Conservation (phyloP, 129 eudicot species). For the Ambrosia artemisiifolia region DNA sequence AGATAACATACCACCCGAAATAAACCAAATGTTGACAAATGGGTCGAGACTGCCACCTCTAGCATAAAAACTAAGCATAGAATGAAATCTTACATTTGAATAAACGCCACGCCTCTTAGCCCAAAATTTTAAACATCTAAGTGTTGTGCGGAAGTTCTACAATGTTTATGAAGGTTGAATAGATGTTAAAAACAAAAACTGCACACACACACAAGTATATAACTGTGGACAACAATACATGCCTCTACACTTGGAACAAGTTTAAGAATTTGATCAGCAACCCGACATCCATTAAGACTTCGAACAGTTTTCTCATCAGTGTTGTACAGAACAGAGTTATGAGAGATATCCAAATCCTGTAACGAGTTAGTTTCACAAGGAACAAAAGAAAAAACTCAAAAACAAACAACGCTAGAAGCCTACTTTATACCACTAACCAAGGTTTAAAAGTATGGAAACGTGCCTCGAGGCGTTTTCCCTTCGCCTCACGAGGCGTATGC, state of each 20-base stretch:
- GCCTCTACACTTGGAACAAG: slow-evolving; percentile 44
- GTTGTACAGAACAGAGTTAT: slow-evolving; percentile 31
- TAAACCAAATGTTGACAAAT: no score
- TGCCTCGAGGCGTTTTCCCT: no score
- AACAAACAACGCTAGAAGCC: not conserved
- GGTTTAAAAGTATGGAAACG: no score
- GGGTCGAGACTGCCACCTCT: not conserved
- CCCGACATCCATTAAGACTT: slow-evolving; percentile 35
- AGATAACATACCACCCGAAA: no score
- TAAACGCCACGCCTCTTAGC: slow-evolving; percentile 44
- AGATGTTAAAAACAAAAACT: slow-evolving; percentile 21
- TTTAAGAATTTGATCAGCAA: slow-evolving; percentile 41
- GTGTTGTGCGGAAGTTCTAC: slow-evolving; percentile 44
- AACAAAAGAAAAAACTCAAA: slow-evolving; percentile 16
- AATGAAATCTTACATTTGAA: slow-evolving; percentile 34
- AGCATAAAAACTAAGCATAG: not conserved
- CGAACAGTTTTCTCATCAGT: slow-evolving; percentile 1
- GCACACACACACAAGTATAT: not conserved
- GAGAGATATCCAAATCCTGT: slow-evolving; percentile 38
- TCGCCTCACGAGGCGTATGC: no score
- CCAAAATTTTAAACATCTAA: slow-evolving; percentile 44
- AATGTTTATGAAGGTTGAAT: slow-evolving; percentile 8
- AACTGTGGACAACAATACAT: slow-evolving; percentile 18
- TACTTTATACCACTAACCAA: slow-evolving; percentile 5
- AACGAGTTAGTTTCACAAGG: slow-evolving; percentile 30